Conservation (phyloP, 106 monocot species). For the Acorus gramineus region DNA sequence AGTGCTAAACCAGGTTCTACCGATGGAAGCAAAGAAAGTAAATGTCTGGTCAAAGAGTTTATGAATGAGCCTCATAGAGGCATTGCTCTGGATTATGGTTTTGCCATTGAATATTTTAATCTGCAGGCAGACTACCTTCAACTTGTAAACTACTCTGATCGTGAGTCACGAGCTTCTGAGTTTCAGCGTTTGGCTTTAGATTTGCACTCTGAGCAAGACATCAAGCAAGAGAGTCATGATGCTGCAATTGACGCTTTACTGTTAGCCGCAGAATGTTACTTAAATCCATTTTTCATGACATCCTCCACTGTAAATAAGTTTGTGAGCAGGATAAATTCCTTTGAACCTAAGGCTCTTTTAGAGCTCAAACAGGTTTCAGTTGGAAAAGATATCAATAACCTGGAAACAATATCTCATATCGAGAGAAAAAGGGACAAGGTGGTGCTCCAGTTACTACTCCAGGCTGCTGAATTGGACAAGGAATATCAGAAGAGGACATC, state of each 20-base stretch:
- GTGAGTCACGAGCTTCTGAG: constrained; percentile 62
- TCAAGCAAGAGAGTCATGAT: constrained; percentile 56
- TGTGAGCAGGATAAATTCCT: constrained; percentile 25
- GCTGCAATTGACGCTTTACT: constrained; percentile 91
- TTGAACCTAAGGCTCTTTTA: constrained; percentile 24
- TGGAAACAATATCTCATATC: constrained; percentile 32
- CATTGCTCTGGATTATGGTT: constrained; percentile 27
- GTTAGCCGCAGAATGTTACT: constrained; percentile 88
- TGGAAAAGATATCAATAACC: constrained; percentile 25
- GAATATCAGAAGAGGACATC: constrained; percentile 27
- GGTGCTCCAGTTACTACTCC: constrained; percentile 72
- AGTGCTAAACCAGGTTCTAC: constrained; percentile 8
- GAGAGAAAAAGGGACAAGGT: constrained; percentile 83
- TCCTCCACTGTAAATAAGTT: constrained; percentile 39
- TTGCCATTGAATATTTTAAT: constrained; percentile 48
- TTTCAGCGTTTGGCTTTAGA: constrained; percentile 64
- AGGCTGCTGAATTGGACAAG: constrained; percentile 64
- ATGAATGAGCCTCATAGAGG: constrained; percentile 12
- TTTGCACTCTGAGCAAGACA: constrained; percentile 48
- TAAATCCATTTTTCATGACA: constrained; percentile 83
- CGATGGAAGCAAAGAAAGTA: constrained; percentile 13
- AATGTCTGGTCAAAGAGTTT: constrained; percentile 11
- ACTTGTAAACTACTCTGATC: constrained; percentile 57
- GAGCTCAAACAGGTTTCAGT: constrained; percentile 19
- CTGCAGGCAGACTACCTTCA: constrained; percentile 79